These are phyloP conservation scores for Penicillium sp. DNA, from an alignment of 2,329 filamentous ascomycete species.

Conservation along the genomic window DNA sequence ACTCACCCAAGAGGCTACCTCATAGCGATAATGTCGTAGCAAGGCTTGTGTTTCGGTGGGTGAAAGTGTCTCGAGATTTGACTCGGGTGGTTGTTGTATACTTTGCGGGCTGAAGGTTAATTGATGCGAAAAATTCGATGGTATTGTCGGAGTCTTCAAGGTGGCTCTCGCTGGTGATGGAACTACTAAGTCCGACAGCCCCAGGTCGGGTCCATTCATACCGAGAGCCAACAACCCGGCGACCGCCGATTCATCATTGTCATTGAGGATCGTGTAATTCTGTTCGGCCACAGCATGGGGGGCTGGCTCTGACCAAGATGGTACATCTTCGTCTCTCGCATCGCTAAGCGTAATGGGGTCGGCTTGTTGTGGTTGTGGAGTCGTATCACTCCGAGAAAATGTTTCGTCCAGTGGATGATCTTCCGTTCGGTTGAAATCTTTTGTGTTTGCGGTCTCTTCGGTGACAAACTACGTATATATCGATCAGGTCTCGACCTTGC, in stretches of 20 bases:
- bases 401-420: not conserved
- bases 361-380: not conserved
- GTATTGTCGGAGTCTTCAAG: not conserved
- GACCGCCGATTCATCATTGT: constrained; percentile 28
- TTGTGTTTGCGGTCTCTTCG: constrained; percentile 21
- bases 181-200: constrained; percentile 1
- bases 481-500: not conserved
- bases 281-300: not conserved
- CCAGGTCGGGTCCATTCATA: constrained; percentile 4
- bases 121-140: not conserved
- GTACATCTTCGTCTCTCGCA: not conserved
- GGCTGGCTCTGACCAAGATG: not conserved
- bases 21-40: constrained; percentile 46
- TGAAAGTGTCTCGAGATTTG: not conserved
- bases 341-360: not conserved
- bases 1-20: constrained; percentile 48
- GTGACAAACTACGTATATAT: constrained; percentile 24
- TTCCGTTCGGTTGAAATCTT: constrained; percentile 4
- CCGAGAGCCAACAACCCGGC: constrained; percentile 27
- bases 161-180: constrained; percentile 1
- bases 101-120: not conserved
- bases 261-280: constrained; percentile 11
- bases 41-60: constrained; percentile 32
- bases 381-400: too few relatives aligned
- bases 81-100: not conserved